Evolutionary conservation across 2,329 filamentous ascomycete species (phyloP).

Genomic region (Diaporthe citri): DNA sequence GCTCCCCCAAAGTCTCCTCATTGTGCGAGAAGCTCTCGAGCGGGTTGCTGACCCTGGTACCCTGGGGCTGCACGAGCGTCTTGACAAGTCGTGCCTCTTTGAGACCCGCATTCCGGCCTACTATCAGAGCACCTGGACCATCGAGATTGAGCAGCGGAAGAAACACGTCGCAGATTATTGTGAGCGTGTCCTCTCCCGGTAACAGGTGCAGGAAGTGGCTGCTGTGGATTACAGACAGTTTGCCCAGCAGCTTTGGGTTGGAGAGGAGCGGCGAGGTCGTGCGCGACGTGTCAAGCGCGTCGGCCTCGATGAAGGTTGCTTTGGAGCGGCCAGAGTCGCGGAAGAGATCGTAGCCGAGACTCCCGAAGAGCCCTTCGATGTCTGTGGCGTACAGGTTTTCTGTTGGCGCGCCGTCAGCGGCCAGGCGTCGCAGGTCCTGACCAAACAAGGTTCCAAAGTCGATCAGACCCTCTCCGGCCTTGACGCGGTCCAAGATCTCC

Average conservation of each 20-base stretch:
- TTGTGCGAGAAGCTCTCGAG: constrained; percentile 2
- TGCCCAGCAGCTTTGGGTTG: neutral
- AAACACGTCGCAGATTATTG: neutral
- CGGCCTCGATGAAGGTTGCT: neutral
- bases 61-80: neutral
- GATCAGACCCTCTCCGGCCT: neutral
- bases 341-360: neutral
- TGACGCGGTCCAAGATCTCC: neutral
- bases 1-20: neutral
- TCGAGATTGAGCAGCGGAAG: neutral
- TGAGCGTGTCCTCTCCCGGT: neutral
- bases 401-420: neutral
- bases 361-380: neutral
- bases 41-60: neutral
- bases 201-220: neutral
- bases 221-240: neutral
- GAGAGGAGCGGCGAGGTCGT: neutral
- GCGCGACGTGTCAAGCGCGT: neutral
- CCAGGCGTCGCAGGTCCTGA: neutral
- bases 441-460: neutral
- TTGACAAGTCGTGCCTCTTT: neutral
- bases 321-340: neutral
- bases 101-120: neutral
- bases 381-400: neutral
- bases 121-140: neutral